Evolutionary conservation across 2,329 filamentous ascomycete species (phyloP).

Genomic region (Trichoderma oligosporum): DNA sequence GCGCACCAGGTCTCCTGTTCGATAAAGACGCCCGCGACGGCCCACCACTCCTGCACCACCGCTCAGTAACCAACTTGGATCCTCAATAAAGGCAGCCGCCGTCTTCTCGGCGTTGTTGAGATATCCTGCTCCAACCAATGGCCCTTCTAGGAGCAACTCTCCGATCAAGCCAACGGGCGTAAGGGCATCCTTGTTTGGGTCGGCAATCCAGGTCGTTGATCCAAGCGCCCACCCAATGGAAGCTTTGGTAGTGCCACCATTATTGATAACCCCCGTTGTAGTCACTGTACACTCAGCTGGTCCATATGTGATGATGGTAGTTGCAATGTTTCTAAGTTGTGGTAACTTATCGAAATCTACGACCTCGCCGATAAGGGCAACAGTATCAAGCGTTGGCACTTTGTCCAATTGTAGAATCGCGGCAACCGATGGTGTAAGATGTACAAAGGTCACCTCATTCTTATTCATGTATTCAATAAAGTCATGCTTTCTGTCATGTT

Average conservation of each 20-base stretch:
- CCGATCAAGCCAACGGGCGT: constrained; percentile 5
- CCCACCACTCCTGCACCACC: not conserved
- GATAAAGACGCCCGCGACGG: not conserved
- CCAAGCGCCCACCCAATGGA: not conserved
- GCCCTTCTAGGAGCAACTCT: constrained; percentile 8
- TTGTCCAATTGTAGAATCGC: not conserved
- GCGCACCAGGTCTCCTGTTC: constrained; percentile 12
- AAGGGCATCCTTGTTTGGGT: not conserved
- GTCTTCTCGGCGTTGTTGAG: not conserved
- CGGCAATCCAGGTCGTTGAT: constrained; percentile 3
- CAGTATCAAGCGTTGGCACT: not conserved
- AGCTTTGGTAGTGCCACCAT: not conserved
- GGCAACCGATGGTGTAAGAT: constrained; percentile 7
- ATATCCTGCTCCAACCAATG: not conserved
- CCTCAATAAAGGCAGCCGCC: not conserved
- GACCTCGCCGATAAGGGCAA: constrained; percentile 2
- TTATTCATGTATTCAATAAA: not conserved
- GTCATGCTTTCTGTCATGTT: not conserved
- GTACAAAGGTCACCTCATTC: not conserved
- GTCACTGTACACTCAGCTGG: constrained; percentile 4
- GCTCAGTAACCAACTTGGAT: not conserved
- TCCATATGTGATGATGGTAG: constrained; percentile 6
- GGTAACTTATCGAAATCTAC: constrained; percentile 3
- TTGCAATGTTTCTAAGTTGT: not conserved
- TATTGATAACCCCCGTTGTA: not conserved